phyloP scores from a whole-genome alignment of 2,329 filamentous ascomycete genomes.

The Colletotrichum destructivum region DNA sequence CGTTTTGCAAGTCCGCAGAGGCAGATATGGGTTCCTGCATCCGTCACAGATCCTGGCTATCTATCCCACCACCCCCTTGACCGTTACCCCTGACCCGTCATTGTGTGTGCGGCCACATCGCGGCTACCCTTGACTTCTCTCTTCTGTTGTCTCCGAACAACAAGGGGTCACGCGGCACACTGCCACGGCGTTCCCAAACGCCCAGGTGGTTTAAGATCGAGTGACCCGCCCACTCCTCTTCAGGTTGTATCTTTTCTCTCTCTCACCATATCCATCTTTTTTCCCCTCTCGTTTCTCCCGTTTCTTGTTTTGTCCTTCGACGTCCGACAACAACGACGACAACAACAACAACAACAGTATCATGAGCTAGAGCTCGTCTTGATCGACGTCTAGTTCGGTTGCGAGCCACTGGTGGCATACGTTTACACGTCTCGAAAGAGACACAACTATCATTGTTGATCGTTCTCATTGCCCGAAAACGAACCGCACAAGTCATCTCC shows the following conservation, averaged over 20 bases:
- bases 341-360: neutral
- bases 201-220: conserved; percentile 23
- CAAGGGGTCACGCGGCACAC: neutral
- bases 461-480: too few species aligned
- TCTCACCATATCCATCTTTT: conserved; percentile 9
- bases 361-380: conserved; percentile 18
- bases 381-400: conserved; percentile 7
- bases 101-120: conserved; percentile 20
- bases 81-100: conserved; percentile 15
- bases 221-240: conserved; percentile 16
- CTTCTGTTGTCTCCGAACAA: neutral
- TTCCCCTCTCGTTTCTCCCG: neutral
- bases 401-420: conserved; percentile 21
- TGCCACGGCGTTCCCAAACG: neutral
- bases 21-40: conserved; percentile 14
- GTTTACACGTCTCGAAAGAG: neutral
- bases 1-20: conserved; percentile 6
- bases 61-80: conserved; percentile 2
- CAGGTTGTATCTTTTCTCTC: neutral
- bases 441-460: neutral
- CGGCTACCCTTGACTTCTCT: neutral
- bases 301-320: neutral
- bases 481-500: neutral
- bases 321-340: neutral
- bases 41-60: conserved; percentile 24